Percentiles rank a stretch among this genome's conserved stretches.
These are phyloP conservation scores for Catharanthus roseus DNA, from an alignment of 257 asterid species.

Conservation along the genomic window DNA sequence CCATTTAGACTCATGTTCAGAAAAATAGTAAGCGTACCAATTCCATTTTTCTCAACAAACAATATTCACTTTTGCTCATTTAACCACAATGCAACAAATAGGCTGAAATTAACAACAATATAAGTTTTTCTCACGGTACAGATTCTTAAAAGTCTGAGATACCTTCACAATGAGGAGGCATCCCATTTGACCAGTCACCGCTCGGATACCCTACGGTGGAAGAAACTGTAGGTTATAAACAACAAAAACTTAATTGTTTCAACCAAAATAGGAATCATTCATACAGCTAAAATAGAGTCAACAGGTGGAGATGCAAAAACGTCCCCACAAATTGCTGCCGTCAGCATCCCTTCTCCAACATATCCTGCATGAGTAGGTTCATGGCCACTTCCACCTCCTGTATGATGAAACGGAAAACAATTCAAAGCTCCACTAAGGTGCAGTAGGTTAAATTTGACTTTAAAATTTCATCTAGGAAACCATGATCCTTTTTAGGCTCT, in stretches of 20 bases:
- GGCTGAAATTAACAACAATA: neutral
- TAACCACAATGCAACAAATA: neutral
- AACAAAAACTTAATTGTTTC: conserved; percentile 6
- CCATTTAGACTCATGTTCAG: neutral
- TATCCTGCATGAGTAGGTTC: conserved; percentile 99
- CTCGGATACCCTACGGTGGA: conserved; percentile 73
- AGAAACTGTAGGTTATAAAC: conserved; percentile 10
- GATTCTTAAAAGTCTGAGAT: conserved; percentile 13
- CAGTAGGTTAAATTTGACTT: neutral
- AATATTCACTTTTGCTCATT: neutral
- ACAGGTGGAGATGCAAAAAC: conserved; percentile 94
- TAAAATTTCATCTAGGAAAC: neutral
- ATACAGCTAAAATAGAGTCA: conserved; percentile 89
- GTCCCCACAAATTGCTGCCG: conserved; percentile 98
- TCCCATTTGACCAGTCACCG: conserved; percentile 89
- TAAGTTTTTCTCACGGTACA: too few relatives aligned
- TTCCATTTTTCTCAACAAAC: neutral
- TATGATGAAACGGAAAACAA: conserved; percentile 18
- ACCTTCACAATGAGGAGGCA: conserved; percentile 96
- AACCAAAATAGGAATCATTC: conserved; percentile 26
- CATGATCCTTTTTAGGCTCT: neutral
- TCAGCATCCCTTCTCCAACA: conserved; percentile 99
- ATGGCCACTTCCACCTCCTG: conserved; percentile 99
- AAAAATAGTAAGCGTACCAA: neutral
- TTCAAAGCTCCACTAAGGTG: conserved; percentile 10